Evolutionary conservation across 768 basidiomycete genomes (phyloP).

Genomic region (Daedaleopsis nitida): DNA sequence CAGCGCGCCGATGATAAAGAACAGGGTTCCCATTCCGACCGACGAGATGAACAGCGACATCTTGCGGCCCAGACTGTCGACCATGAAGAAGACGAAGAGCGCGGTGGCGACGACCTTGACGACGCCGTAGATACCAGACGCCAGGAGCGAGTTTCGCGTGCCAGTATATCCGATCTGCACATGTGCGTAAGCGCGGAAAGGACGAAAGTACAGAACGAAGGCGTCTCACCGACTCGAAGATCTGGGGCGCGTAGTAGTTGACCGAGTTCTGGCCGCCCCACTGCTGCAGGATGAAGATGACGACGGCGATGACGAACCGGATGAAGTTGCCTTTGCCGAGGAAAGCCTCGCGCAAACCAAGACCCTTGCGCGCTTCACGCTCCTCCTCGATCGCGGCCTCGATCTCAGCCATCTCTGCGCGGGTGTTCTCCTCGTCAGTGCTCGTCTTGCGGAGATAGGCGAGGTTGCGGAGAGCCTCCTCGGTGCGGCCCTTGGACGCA

Average conservation of each 20-base stretch:
- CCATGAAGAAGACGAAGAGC: slow-evolving; percentile 66
- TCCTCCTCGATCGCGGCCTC: slow-evolving; percentile 80
- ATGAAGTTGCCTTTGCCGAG: slow-evolving; percentile 79
- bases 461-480: slow-evolving; percentile 59
- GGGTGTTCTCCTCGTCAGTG: slow-evolving; percentile 44
- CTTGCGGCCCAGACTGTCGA: slow-evolving; percentile 70
- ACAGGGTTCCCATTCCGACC: slow-evolving; percentile 75
- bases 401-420: slow-evolving; percentile 76
- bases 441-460: slow-evolving; percentile 61
- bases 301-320: slow-evolving; percentile 83
- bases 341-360: slow-evolving; percentile 69
- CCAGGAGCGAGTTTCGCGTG: slow-evolving; percentile 61
- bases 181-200: slow-evolving; percentile 1
- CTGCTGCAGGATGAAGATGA: slow-evolving; percentile 80
- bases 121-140: slow-evolving; percentile 70
- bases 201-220: neutral
- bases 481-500: slow-evolving; percentile 57
- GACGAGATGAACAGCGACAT: slow-evolving; percentile 72
- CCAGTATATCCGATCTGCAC: slow-evolving; percentile 66
- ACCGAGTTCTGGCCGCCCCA: slow-evolving; percentile 87
- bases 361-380: slow-evolving; percentile 59
- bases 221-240: slow-evolving; percentile 59
- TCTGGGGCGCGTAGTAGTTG: slow-evolving; percentile 72
- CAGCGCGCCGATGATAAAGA: slow-evolving; percentile 85
- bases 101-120: slow-evolving; percentile 69